Conservation (phyloP, 306 rosid genomes). For the Begonia peltatifolia region DNA sequence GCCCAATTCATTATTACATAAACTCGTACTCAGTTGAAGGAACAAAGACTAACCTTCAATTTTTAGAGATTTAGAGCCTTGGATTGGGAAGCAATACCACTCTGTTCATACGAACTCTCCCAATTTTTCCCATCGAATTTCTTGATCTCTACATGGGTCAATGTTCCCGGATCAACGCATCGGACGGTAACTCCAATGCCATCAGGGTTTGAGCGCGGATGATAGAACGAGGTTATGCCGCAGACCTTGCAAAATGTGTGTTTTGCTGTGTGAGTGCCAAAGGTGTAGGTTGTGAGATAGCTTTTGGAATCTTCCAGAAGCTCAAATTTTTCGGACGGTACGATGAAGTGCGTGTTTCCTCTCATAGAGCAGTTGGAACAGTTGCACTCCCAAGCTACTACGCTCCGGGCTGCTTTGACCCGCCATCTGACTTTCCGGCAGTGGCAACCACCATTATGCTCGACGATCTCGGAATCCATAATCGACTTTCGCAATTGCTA, state of each 20-base stretch:
- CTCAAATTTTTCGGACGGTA: conserved; percentile 43
- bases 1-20: too few species aligned
- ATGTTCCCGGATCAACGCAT: conserved; percentile 80
- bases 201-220: conserved; percentile 83
- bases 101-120: conserved; percentile 23
- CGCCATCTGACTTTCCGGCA: conserved; percentile 76
- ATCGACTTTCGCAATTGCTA: background rate
- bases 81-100: conserved; percentile 34
- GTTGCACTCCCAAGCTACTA: conserved; percentile 69
- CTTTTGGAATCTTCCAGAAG: conserved; percentile 48
- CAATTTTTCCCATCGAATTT: conserved; percentile 56
- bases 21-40: too few species aligned
- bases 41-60: too few species aligned
- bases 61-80: conserved; percentile 10
- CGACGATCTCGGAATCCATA: conserved; percentile 47
- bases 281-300: conserved; percentile 61
- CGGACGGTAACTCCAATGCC: conserved; percentile 55
- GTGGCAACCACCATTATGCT: conserved; percentile 77
- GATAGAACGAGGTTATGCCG: conserved; percentile 75
- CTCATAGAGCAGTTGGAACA: conserved; percentile 79
- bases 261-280: conserved; percentile 68
- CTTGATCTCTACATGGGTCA: conserved; percentile 39
- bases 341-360: conserved; percentile 42
- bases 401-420: conserved; percentile 38
- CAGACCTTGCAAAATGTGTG: conserved; percentile 76